These are phyloP conservation scores for Furcasterigmium sp. DNA, from an alignment of 2,329 filamentous ascomycete genomes.

Conservation along the genomic window DNA sequence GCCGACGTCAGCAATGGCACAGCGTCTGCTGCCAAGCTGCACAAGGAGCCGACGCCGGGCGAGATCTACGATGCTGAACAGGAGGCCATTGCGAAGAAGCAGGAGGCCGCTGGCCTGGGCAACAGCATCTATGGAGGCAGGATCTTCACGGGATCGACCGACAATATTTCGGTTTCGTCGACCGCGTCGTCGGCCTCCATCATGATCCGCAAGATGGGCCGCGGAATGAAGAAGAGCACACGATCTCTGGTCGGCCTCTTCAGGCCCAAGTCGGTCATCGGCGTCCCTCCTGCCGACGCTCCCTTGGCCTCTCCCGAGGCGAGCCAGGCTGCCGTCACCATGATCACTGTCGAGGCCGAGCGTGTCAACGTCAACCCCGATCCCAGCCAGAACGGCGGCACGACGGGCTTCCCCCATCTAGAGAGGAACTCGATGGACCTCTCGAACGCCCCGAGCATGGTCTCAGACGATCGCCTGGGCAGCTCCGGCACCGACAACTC, in stretches of 20 bases:
- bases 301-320: conserved; percentile 53
- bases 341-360: conserved; percentile 94
- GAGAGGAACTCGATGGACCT: conserved; percentile 79
- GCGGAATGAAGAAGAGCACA: conserved; percentile 92
- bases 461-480: conserved; percentile 49
- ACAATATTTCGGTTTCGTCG: conserved; percentile 88
- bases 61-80: conserved; percentile 82
- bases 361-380: conserved; percentile 72
- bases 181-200: conserved; percentile 86
- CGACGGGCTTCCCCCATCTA: conserved; percentile 77
- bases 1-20: conserved; percentile 23
- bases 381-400: conserved; percentile 62
- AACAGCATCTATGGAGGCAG: conserved; percentile 89
- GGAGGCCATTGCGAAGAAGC: conserved; percentile 82
- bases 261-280: conserved; percentile 86
- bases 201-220: conserved; percentile 98
- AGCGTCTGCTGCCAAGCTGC: conserved; percentile 46
- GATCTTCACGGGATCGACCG: conserved; percentile 84
- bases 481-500: conserved; percentile 58
- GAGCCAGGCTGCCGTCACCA: conserved; percentile 81
- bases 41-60: conserved; percentile 56
- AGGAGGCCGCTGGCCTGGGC: conserved; percentile 88
- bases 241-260: conserved; percentile 91
- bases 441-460: conserved; percentile 36
- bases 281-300: conserved; percentile 66